A percentile compares a stretch with the other conserved stretches of the same genome.
Conservation (phyloP, 2,329 filamentous ascomycete genomes). For the Intubia oerlemansii region DNA sequence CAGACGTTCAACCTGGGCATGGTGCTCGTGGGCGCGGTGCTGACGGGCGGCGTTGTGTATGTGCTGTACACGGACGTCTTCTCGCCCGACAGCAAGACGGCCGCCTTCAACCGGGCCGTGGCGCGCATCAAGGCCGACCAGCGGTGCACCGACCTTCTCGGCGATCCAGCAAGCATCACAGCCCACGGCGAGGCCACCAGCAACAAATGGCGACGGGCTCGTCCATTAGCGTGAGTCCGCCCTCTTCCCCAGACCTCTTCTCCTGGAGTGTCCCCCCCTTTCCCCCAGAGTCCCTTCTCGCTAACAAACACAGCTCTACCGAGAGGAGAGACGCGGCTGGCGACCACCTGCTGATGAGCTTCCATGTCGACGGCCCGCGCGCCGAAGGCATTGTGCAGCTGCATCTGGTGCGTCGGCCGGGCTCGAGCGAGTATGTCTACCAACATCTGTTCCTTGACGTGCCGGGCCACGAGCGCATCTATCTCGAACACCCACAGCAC, state of each 20-base stretch:
- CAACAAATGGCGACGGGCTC: slow-evolving; percentile 57
- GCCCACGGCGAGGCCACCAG: slow-evolving; percentile 64
- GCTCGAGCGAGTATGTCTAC: slow-evolving; percentile 52
- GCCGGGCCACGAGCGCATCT: slow-evolving; percentile 43
- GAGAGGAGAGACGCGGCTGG: slow-evolving; percentile 56
- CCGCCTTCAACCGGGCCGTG: slow-evolving; percentile 74
- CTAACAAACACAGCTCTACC: too few species aligned
- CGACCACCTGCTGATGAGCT: slow-evolving; percentile 64
- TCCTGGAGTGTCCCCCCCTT: too few species aligned
- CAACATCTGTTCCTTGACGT: slow-evolving; percentile 64
- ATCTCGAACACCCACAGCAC: slow-evolving; percentile 45
- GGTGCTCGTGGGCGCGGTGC: slow-evolving; percentile 48
- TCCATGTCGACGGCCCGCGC: slow-evolving; percentile 62
- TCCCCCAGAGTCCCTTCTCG: too few species aligned
- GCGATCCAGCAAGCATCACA: slow-evolving; percentile 50
- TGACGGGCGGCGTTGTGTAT: slow-evolving; percentile 61
- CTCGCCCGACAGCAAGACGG: slow-evolving; percentile 64
- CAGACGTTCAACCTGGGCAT: slow-evolving; percentile 77
- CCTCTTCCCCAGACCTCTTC: too few species aligned
- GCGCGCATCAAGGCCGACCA: slow-evolving; percentile 54
- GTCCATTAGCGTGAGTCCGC: slow-evolving; percentile 33
- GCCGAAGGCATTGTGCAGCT: slow-evolving; percentile 54
- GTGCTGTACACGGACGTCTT: slow-evolving; percentile 69
- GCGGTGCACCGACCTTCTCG: slow-evolving; percentile 51
- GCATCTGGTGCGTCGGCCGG: slow-evolving; percentile 51